A percentile compares a stretch with the other conserved stretches of the same genome.
These are phyloP conservation scores for Ulota crispa DNA, from an alignment of 225 moss, liverwort and hornwort species.

Conservation along the genomic window DNA sequence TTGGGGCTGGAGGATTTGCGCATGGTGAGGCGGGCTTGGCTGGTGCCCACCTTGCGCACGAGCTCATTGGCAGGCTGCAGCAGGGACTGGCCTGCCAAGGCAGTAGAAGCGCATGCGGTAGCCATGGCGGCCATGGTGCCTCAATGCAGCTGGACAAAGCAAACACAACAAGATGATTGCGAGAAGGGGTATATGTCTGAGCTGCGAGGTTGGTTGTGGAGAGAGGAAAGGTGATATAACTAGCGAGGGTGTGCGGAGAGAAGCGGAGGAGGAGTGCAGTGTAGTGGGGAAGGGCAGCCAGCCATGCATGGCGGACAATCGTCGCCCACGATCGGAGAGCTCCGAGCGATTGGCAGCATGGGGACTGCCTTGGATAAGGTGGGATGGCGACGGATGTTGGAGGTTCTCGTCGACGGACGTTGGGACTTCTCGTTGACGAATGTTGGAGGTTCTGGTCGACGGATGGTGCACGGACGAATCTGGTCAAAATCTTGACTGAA, in stretches of 20 bases:
- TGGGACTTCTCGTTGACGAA: not conserved
- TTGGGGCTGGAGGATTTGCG: constrained; percentile 16
- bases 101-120: constrained; percentile 56
- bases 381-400: constrained; percentile 29
- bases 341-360: constrained; percentile 33
- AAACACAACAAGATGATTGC: not conserved
- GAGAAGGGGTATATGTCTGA: not conserved
- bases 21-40: constrained; percentile 55
- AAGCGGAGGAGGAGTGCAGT: not conserved
- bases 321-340: constrained; percentile 28
- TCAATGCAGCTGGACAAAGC: not conserved
- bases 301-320: constrained; percentile 29
- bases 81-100: constrained; percentile 54
- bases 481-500: too few species aligned
- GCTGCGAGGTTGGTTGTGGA: not conserved
- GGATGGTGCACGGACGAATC: not conserved
- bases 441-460: not conserved
- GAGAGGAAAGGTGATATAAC: not conserved
- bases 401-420: not conserved
- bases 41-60: constrained; percentile 46
- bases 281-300: not conserved
- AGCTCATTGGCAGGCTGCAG: constrained; percentile 48
- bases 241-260: not conserved
- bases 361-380: constrained; percentile 34
- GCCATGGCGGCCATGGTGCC: constrained; percentile 52